Evolutionary conservation across 2,329 filamentous ascomycete species (phyloP).

Genomic region (Juglanconis sp.): DNA sequence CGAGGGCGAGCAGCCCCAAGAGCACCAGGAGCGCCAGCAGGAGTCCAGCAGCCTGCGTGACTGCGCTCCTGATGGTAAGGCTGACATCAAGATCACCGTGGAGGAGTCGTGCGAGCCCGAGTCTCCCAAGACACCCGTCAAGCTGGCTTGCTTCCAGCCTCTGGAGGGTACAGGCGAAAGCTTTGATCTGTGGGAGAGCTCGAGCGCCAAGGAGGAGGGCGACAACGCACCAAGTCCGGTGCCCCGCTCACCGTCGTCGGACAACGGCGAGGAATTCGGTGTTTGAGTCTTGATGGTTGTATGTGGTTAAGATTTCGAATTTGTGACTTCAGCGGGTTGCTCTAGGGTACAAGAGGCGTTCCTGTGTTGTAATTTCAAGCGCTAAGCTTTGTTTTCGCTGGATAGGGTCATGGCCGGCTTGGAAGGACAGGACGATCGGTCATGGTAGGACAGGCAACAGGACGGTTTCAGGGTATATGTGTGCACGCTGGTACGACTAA

Average conservation of each 20-base stretch:
- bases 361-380: background rate
- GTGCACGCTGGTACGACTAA: background rate
- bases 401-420: background rate
- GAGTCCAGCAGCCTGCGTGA: slow-evolving; percentile 2
- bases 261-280: background rate
- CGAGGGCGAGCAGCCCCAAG: slow-evolving; percentile 7
- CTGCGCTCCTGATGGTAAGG: slow-evolving; percentile 24
- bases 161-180: slow-evolving; percentile 58
- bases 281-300: slow-evolving; percentile 1
- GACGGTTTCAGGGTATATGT: background rate
- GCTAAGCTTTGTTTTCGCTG: background rate
- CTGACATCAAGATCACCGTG: slow-evolving; percentile 24
- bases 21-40: slow-evolving; percentile 3
- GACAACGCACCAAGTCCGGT: slow-evolving; percentile 26
- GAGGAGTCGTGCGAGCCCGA: slow-evolving; percentile 7
- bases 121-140: slow-evolving; percentile 24
- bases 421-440: background rate
- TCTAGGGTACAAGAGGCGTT: background rate
- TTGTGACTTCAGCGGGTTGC: slow-evolving; percentile 1
- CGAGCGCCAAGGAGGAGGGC: slow-evolving; percentile 58
- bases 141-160: slow-evolving; percentile 48
- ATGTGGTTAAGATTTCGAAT: background rate
- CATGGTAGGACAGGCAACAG: background rate
- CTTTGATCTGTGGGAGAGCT: slow-evolving; percentile 71
- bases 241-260: slow-evolving; percentile 12